Evolutionary conservation across 1,139 yeast genomes (phyloP), one percentile per base, ranked within the genome.

Genomic region (Diutina mesorugosa): DNA sequence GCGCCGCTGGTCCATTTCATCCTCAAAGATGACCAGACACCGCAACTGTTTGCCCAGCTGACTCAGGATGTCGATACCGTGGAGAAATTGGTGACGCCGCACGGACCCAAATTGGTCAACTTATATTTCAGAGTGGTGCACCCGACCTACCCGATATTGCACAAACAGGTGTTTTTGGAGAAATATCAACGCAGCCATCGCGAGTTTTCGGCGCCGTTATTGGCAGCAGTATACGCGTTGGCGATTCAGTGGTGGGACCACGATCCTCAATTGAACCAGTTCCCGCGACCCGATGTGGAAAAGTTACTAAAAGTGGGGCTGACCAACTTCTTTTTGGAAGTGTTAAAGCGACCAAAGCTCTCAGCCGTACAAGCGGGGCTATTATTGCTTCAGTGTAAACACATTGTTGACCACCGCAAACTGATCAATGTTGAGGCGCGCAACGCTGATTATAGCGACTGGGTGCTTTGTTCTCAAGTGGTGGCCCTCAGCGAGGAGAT

Each of bases 201-300:
- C 57, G 95, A 87, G 65, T 80, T 87, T 62, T 83, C 89, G 58
- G 90, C 93, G 0, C 90, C 93, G 0, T 69, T 87, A 55, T 69
- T 87, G 53, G 91, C 93, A 0, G 85, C 90, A 0, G 90, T 87
- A 1, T 87, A 87, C 64, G 83, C 84, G 3, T 69, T 87, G 57
- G 90, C 93, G 0, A 78, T 84, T 48, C 90, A 85, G 66, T 86
- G 91, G 89, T 86, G 93, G 93, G 90, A 86, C 62, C 84, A 84
- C 62, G 93, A 86, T 63, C 87, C 90, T 1, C 82, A 78, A 57
- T 70, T 86, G 57, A 83, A 84, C 55, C 71, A 79, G 57, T 80
- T 77, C 58, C 82, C 87, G 0, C 85, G 85, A 63, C 93, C 93
- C 0, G 83, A 84, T 65, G 81, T 80, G 26, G 79, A 76, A 9